Evolutionary conservation across 305 asterid species (phyloP), one percentile per base, ranked within the genome.

Genomic region (Fraxinus ornus): DNA sequence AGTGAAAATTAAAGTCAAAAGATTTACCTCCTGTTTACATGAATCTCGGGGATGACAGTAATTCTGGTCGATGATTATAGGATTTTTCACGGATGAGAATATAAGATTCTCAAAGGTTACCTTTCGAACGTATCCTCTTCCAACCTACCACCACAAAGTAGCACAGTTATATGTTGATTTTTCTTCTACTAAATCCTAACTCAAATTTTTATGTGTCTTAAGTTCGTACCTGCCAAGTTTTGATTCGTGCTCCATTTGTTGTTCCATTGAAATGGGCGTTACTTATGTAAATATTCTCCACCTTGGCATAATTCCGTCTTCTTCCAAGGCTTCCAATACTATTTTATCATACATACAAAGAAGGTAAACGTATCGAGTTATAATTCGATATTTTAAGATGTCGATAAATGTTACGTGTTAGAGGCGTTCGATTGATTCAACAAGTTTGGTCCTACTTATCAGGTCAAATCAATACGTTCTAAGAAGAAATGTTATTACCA

Each of bases 241-340:
- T 92, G 85, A 92, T 91, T 52, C 94, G 84, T 82, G 93, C 94
- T 83, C 94, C 94, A 83, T 92, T 90, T 55, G 93, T 85, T 21
- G 94, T 92, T 70, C 90, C 80, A 35, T 74, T 86, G 88, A 92
- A 87, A 26, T 49, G 19, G 28, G 86, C 82, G 75, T 91, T 68
- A 13, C 83, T 81, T 15, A 92, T 87, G 33, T 33, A 82, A 21
- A 91, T 90, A 39, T 83, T 86, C 68, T 91, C 87, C 21, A 92
- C 94, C 66, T 82, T 84, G 3, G 83, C 93, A 49, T 82, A 60
- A 33, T 85, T 90, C 2, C 93, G 88, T 1, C 64, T 52, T 79
- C 44, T 84, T 71, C 97, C 97, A 75, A 92, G 81, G 88, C 94
- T 92, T 78, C 94, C 94, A 79, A 91, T 87, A 62, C 97, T 92